Evolutionary conservation across 2,329 filamentous ascomycete species (phyloP).

Genomic region (Arachnopeziza araneosa): DNA sequence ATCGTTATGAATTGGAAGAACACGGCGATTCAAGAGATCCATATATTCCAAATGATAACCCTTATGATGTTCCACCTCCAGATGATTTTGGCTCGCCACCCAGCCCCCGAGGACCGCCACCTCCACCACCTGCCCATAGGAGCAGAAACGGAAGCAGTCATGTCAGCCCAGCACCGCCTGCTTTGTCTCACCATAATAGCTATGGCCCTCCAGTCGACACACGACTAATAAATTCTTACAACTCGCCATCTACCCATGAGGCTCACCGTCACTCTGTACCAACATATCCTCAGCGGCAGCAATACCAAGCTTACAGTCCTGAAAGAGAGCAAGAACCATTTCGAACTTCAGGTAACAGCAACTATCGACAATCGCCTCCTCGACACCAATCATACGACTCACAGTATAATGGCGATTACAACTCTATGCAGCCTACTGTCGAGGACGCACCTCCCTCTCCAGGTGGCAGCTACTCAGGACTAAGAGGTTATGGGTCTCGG

Average conservation of each 20-base stretch:
- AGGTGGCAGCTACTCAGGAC: slow-evolving; percentile 11
- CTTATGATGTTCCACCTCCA: slow-evolving; percentile 25
- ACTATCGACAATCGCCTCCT: slow-evolving; percentile 28
- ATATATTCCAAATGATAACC: slow-evolving; percentile 19
- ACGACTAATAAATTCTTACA: slow-evolving; percentile 16
- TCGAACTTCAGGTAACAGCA: slow-evolving; percentile 17
- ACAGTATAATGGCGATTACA: slow-evolving; percentile 34
- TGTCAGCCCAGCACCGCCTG: slow-evolving; percentile 16
- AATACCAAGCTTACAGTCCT: slow-evolving; percentile 27
- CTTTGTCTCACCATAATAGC: slow-evolving; percentile 16
- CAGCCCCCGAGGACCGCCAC: slow-evolving; percentile 30
- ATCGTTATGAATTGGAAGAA: slow-evolving; percentile 19
- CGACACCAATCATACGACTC: slow-evolving; percentile 31
- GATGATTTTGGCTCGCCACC: slow-evolving; percentile 26
- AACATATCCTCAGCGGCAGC: slow-evolving; percentile 19
- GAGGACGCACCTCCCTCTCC: slow-evolving; percentile 36
- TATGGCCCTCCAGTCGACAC: slow-evolving; percentile 14
- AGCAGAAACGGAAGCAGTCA: slow-evolving; percentile 21
- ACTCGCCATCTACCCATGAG: slow-evolving; percentile 9
- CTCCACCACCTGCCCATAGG: slow-evolving; percentile 30
- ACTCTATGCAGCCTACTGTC: slow-evolving; percentile 41
- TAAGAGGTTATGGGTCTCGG: slow-evolving; percentile 17
- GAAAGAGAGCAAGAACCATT: slow-evolving; percentile 21
- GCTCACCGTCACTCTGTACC: slow-evolving; percentile 23
- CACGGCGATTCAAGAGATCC: slow-evolving; percentile 17